phyloP scores from a whole-genome alignment of 768 basidiomycete species.

The Antrodiella citrinella region DNA sequence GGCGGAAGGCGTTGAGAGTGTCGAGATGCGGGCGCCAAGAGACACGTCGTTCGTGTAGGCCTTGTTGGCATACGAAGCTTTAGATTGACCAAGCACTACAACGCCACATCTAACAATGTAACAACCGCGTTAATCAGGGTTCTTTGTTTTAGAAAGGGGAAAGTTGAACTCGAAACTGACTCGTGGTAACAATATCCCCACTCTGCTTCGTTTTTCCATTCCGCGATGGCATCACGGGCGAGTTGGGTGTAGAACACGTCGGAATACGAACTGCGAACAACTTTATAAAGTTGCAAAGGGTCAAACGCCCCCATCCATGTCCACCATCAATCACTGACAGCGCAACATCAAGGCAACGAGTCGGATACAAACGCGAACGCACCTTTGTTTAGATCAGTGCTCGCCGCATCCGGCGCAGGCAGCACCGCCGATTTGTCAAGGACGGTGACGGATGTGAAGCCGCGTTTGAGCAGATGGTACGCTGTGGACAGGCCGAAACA shows the following conservation, averaged over 20 bases:
- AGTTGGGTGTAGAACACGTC: constrained; percentile 64
- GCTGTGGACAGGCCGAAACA: constrained; percentile 87
- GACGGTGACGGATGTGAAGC: constrained; percentile 63
- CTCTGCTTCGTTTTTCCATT: constrained; percentile 58
- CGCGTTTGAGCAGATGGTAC: constrained; percentile 61
- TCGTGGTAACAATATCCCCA: constrained; percentile 81
- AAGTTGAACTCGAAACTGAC: constrained; percentile 33
- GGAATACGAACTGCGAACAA: constrained; percentile 67
- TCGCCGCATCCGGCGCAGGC: constrained; percentile 80
- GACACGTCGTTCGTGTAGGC: constrained; percentile 57
- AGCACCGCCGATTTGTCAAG: constrained; percentile 62
- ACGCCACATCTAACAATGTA: constrained; percentile 52
- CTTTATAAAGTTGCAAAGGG: constrained; percentile 26
- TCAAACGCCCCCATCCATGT: neutral
- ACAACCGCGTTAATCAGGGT: neutral
- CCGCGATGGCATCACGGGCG: constrained; percentile 65
- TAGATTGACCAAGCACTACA: constrained; percentile 39
- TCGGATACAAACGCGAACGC: constrained; percentile 4
- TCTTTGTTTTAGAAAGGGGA: neutral
- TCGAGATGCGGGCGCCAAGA: constrained; percentile 42
- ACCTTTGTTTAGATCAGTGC: constrained; percentile 44
- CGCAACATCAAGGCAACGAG: neutral
- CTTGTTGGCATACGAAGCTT: constrained; percentile 37
- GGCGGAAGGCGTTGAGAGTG: constrained; percentile 29
- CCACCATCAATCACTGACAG: neutral